Evolutionary conservation across 306 rosid genomes (phyloP), one percentile per base, ranked within the genome.

Genomic region (Vigna unguiculata): DNA sequence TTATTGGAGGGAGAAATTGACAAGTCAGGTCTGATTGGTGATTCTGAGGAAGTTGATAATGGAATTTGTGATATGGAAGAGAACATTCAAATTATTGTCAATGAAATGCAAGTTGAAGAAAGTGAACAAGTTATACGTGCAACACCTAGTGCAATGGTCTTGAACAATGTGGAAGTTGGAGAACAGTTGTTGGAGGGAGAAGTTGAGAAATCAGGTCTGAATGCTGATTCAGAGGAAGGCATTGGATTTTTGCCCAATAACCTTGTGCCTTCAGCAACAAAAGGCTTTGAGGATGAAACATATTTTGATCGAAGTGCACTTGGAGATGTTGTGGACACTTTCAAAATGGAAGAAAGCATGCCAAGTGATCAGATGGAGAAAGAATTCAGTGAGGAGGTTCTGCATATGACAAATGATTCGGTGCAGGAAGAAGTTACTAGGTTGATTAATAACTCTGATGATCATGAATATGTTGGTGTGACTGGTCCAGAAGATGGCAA

Each of bases 221-320:
- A 22, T 48, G 55, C 65, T 60, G 71, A 70, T 47, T 52, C 54
- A 36, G n/a, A 58, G 41, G 71, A 70, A n/a, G 69, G 71, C 71
- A 71, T 25, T 72, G 59, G 36, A 16, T 11, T 25, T 71, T 40
- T 25, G 8, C 38, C 59, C 46, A 71, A 49, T 6, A 6, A 79
- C 40, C 38, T 71, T 25, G 30, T 51, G 53, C 67, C 67, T 71
- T 62, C 73, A 38, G 21, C 20, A 6, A 22, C 9, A 62, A 40
- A 62, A 49, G 78, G 19, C 47, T 71, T 51, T 13, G 40, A 51
- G 15, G 48, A 6, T 71, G 67, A 62, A 61, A 24, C 72, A 51
- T 25, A 52, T 51, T 79, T 40, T 51, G 57, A 62, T 40, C 19
- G 19, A 79, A 51, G 6, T 55, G 53, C 49, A 38, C 49, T 52